Base-by-base conservation (phyloP, 257 asterid genomes). In the Ligustrum vulgare region DNA sequence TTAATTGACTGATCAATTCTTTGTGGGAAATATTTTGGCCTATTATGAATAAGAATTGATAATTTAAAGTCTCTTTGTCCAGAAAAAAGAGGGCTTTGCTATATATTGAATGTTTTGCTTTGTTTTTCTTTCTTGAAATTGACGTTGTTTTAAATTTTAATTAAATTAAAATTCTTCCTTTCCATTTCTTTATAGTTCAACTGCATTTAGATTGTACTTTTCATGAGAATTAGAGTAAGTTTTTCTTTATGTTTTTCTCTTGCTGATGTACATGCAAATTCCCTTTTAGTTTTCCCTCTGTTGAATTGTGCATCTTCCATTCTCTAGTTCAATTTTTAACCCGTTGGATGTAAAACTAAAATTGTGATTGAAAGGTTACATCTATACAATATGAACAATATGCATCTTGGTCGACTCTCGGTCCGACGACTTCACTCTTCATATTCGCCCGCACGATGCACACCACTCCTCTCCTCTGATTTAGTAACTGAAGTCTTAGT, bases 1-100 rank as follows among this genome's bases (percentile, higher is more conserved):
- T 77, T 47, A 72, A 25, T 47, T n/a, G 35, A 35, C 72, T 49
- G 31, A 41, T 73, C 37, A 31, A 41, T 72, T 72, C 16, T 68
- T 35, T 15, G 20, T 15, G n/a, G 10, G 3, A 8, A 10, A 69
- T 31, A 8, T 47, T 49, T 34, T 51, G 69, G 25, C 20, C 72
- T 22, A 3, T n/a, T 31, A 9, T 3, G 31, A 56, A 25, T 18
- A 3, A 28, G 60, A 67, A 49, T 74, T 69, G 36, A 62, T 8
- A 47, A 3, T 37, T 43, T 11, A 12, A n/a, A n/a, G n/a, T n/a
- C n/a, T n/a, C n/a, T n/a, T n/a, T n/a, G n/a, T n/a, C n/a, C n/a
- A n/a, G n/a, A n/a, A n/a, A n/a, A n/a, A n/a, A n/a, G n/a, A n/a
- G n/a, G n/a, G n/a, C n/a, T n/a, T n/a, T n/a, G n/a, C n/a, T n/a